Base-by-base conservation (phyloP, 129 eudicot species). In the Erigeron canadensis region DNA sequence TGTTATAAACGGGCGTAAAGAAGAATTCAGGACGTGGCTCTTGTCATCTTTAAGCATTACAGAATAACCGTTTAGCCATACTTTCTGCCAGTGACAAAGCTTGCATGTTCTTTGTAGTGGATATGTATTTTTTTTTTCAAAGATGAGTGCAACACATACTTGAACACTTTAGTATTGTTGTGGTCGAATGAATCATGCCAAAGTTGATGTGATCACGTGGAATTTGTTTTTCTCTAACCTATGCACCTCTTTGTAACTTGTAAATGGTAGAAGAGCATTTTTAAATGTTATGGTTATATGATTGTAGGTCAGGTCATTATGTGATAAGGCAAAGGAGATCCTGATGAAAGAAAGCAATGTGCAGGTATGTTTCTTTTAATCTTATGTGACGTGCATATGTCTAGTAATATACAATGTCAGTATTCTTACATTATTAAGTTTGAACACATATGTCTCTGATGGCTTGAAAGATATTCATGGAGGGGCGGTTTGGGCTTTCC, bases 301-400 rank as follows among this genome's bases (percentile, higher is more conserved):
- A 65, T 17, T 71, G 68, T 69, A 89, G 96, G 96, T 92, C 58
- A 88, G 85, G 81, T 83, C 74, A 47, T 72, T 92, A 59, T 88
- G 96, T 65, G 94, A 88, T 44, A 92, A 88, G 84, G 98, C 98
- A 59, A 92, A 92, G 81, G 98, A 92, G 86, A 83, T 92, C 54
- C 84, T 92, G 70, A 88, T 88, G 96, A 72, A 81, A 60, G 97
- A 91, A 78, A 91, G 97, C 91, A 91, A 91, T 63, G 96, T 91
- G 72, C 96, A 91, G 96, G 98, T 92, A 63, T 83, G 15, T 19
- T 41, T 10, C 28, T 65, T 63, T 74, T 11, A 47, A 41, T 46
- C 11, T 67, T 45, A 34, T 43, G 4, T 8, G 45, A 6, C 37
- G 11, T 50, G 37, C 39, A 19, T 8, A 28, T 28, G 1, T 28